Evolutionary conservation across 257 asterid species (phyloP).

Genomic region (Ilex aquifolium): DNA sequence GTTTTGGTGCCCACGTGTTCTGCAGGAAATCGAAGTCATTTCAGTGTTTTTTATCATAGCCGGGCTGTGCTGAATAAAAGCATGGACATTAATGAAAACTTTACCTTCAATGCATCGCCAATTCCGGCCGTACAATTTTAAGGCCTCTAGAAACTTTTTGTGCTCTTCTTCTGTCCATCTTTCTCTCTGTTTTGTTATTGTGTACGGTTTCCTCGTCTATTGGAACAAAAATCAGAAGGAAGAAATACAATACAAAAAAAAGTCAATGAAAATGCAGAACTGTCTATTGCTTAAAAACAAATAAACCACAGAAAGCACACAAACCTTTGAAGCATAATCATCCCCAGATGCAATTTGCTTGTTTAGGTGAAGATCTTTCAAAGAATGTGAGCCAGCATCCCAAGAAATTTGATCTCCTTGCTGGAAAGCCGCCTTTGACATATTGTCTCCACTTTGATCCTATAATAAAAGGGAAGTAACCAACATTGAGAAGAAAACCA

Average conservation of each 20-base stretch:
- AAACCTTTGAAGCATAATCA: constrained; percentile 67
- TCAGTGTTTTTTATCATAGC: background rate
- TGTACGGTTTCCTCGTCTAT: constrained; percentile 84
- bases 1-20: constrained; percentile 83
- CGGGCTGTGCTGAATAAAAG: background rate
- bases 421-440: constrained; percentile 7
- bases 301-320: background rate
- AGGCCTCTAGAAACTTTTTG: constrained; percentile 73
- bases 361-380: constrained; percentile 14
- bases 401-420: constrained; percentile 4
- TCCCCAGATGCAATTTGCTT: constrained; percentile 38
- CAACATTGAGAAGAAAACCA: background rate
- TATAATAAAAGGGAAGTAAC: constrained; percentile 8
- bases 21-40: constrained; percentile 18
- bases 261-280: background rate
- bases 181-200: constrained; percentile 89
- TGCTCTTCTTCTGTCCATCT: constrained; percentile 97
- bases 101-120: constrained; percentile 95
- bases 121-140: constrained; percentile 84
- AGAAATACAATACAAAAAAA: constrained; percentile 5
- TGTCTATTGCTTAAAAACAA: background rate
- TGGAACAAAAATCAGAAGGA: constrained; percentile 2
- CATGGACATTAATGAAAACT: background rate
- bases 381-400: no score
- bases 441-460: constrained; percentile 36